phyloP scores from a whole-genome alignment of 495 filamentous ascomycete genomes.

The Echria macrotheca region DNA sequence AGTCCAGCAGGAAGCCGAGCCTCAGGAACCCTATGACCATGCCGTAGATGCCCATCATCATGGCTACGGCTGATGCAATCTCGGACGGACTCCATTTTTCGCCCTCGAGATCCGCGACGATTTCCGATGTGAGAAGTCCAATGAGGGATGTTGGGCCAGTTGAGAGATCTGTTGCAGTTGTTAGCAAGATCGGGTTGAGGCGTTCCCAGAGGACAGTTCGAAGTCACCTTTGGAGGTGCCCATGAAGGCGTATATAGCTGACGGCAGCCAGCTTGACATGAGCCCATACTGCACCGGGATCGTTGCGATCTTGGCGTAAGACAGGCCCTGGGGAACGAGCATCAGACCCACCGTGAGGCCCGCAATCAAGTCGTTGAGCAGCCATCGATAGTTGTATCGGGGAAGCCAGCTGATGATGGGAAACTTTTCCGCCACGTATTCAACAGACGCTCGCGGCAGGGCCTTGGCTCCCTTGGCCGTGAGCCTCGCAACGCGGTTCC shows the following conservation, averaged over 20 bases:
- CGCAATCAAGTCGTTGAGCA: constrained; percentile 45
- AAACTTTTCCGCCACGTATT: constrained; percentile 46
- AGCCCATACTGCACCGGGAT: constrained; percentile 49
- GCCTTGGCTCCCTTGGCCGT: constrained; percentile 22
- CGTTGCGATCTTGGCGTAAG: constrained; percentile 49
- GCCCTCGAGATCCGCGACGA: constrained; percentile 34
- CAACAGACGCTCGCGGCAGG: constrained; percentile 33
- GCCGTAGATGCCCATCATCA: constrained; percentile 47
- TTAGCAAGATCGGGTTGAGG: background rate
- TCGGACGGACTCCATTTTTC: constrained; percentile 34
- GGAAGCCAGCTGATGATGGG: constrained; percentile 51
- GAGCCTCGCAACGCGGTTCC: constrained; percentile 31
- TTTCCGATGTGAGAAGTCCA: constrained; percentile 45
- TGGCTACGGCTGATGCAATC: constrained; percentile 45
- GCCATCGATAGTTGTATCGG: constrained; percentile 42
- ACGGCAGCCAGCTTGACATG: constrained; percentile 49
- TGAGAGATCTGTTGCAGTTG: constrained; percentile 34
- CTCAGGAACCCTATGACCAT: constrained; percentile 45
- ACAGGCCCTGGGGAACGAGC: constrained; percentile 47
- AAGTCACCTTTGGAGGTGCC: constrained; percentile 48
- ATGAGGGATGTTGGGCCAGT: constrained; percentile 50
- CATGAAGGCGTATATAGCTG: constrained; percentile 47
- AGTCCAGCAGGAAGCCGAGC: constrained; percentile 48
- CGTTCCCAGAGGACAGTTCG: background rate
- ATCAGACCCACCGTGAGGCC: constrained; percentile 48